Conservation (phyloP, 495 filamentous ascomycete genomes). For the Podospora tetraspora region DNA sequence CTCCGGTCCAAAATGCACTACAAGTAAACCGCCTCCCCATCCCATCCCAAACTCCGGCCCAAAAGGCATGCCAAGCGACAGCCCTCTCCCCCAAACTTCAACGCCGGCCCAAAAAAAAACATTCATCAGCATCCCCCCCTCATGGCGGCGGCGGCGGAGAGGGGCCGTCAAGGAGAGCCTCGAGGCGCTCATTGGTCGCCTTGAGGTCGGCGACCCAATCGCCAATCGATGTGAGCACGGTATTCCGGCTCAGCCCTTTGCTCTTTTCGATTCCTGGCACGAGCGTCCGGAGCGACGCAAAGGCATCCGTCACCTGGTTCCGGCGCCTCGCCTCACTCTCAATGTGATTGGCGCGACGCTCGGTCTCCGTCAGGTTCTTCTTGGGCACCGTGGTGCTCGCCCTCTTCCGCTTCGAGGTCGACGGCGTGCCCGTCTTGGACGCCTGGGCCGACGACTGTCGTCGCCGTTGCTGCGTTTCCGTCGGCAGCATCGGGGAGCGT, state of each 20-base stretch:
- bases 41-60: not conserved
- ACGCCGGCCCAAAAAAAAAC: too few species aligned
- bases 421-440: not conserved
- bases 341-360: slow-evolving; percentile 86
- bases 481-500: not conserved
- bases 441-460: not conserved
- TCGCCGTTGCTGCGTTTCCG: not conserved
- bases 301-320: slow-evolving; percentile 70
- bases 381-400: slow-evolving; percentile 38
- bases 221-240: not conserved
- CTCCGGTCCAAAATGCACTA: not conserved
- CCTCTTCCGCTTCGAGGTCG: slow-evolving; percentile 23
- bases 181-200: not conserved
- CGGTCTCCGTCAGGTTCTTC: slow-evolving; percentile 76
- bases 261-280: slow-evolving; percentile 66
- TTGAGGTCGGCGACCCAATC: not conserved
- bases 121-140: not conserved
- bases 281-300: slow-evolving; percentile 62
- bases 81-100: too few species aligned
- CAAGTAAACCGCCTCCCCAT: not conserved
- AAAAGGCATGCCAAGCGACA: too few species aligned
- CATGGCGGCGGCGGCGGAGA: not conserved
- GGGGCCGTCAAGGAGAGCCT: not conserved
- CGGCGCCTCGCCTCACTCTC: slow-evolving; percentile 82
- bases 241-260: slow-evolving; percentile 51